Percentiles rank a stretch among this genome's conserved stretches.
Evolutionary conservation across 306 rosid species (phyloP).

Genomic region (Crotalaria pallida): DNA sequence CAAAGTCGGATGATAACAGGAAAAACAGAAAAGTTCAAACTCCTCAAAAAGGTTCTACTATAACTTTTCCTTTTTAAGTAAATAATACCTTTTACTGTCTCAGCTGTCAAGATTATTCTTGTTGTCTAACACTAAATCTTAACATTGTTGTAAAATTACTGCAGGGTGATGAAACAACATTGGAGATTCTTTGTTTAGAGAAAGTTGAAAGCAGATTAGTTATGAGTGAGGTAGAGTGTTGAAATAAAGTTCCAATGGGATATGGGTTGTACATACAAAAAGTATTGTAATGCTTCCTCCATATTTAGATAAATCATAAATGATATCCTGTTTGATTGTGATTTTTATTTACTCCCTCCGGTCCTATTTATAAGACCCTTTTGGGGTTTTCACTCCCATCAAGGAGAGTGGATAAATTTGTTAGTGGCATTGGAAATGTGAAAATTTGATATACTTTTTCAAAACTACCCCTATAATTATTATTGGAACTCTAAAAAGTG

Average conservation of each 20-base stretch:
- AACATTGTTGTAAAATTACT: slow-evolving; percentile 17
- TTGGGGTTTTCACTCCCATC: no score
- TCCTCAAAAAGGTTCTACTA: slow-evolving; percentile 52
- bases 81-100: not conserved
- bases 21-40: slow-evolving; percentile 45
- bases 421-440: no score
- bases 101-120: not conserved
- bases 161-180: slow-evolving; percentile 54
- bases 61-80: slow-evolving; percentile 8
- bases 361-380: no score
- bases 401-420: no score
- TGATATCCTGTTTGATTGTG: slow-evolving; percentile 7
- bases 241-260: slow-evolving; percentile 40
- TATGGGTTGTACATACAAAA: slow-evolving; percentile 25
- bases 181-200: slow-evolving; percentile 32
- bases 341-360: no score
- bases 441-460: no score
- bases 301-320: slow-evolving; percentile 20
- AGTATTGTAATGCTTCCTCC: slow-evolving; percentile 23
- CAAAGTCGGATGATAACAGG: slow-evolving; percentile 42
- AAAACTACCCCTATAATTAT: no score
- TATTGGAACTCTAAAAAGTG: no score
- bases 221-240: slow-evolving; percentile 13
- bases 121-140: not conserved
- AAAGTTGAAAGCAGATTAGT: slow-evolving; percentile 26